Conservation (phyloP, 2,329 filamentous ascomycete genomes). For the Achaetomium macrosporum region DNA sequence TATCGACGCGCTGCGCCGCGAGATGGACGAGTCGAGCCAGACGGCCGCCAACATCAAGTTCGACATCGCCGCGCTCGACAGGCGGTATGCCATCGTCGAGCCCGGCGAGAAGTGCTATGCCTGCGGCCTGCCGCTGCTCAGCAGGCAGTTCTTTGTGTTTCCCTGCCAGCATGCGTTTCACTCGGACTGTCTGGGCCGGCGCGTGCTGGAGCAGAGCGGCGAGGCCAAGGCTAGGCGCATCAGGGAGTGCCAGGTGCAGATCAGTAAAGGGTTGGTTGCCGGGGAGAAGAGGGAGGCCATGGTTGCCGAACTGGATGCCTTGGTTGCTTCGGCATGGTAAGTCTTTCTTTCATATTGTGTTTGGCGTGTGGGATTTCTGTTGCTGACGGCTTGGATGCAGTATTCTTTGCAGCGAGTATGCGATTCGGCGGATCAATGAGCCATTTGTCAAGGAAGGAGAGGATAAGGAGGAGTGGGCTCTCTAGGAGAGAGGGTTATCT, state of each 20-base stretch:
- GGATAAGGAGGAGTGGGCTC: slow-evolving; percentile 72
- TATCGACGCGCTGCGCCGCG: slow-evolving; percentile 80
- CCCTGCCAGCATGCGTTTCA: slow-evolving; percentile 98
- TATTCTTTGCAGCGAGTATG: slow-evolving; percentile 90
- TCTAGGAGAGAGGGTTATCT: slow-evolving; percentile 18
- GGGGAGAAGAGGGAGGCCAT: slow-evolving; percentile 72
- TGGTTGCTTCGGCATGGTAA: slow-evolving; percentile 86
- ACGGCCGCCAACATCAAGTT: slow-evolving; percentile 87
- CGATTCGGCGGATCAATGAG: slow-evolving; percentile 89
- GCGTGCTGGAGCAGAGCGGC: slow-evolving; percentile 77
- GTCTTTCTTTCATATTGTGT: slow-evolving; percentile 25
- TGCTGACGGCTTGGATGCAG: slow-evolving; percentile 38
- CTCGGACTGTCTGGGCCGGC: slow-evolving; percentile 83
- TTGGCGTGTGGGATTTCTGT: slow-evolving; percentile 1
- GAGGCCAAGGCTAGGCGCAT: slow-evolving; percentile 73
- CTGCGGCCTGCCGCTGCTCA: slow-evolving; percentile 78
- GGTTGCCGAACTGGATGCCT: slow-evolving; percentile 81
- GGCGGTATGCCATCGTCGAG: slow-evolving; percentile 91
- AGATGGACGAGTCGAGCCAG: slow-evolving; percentile 91
- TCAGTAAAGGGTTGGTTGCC: slow-evolving; percentile 67
- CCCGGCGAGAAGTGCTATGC: slow-evolving; percentile 91
- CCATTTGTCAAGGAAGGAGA: slow-evolving; percentile 76
- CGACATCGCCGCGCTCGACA: slow-evolving; percentile 80
- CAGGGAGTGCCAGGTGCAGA: slow-evolving; percentile 75
- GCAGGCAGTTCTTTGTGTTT: slow-evolving; percentile 94